Conservation (phyloP, 495 filamentous ascomycete genomes). For the Usnea hakonensis region DNA sequence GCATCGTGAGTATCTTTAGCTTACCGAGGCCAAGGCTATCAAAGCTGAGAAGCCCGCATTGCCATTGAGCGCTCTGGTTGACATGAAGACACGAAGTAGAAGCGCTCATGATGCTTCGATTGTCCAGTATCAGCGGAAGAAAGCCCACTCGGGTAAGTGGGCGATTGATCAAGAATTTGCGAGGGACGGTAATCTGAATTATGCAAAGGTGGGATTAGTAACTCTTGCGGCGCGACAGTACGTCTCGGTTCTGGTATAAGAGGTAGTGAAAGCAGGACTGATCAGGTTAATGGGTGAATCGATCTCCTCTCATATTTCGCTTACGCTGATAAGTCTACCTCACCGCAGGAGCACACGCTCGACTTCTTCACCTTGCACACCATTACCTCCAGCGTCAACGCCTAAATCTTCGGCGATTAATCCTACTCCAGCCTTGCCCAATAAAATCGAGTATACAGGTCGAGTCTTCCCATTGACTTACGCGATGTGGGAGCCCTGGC, state of each 20-base stretch:
- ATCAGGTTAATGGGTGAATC: slow-evolving; percentile 16
- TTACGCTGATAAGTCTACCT: background rate
- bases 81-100: background rate
- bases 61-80: slow-evolving; percentile 7
- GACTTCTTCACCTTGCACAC: slow-evolving; percentile 22
- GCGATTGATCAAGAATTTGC: slow-evolving; percentile 6
- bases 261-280: slow-evolving; percentile 19
- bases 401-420: slow-evolving; percentile 9
- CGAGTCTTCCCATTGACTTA: slow-evolving; percentile 34
- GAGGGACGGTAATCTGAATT: slow-evolving; percentile 6
- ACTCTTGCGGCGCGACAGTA: slow-evolving; percentile 18
- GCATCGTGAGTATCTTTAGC: slow-evolving; percentile 16
- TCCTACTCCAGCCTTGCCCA: slow-evolving; percentile 13
- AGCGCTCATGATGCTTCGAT: background rate
- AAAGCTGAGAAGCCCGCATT: slow-evolving; percentile 4
- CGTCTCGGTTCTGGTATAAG: slow-evolving; percentile 13
- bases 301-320: background rate
- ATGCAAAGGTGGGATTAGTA: slow-evolving; percentile 1
- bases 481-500: slow-evolving; percentile 28
- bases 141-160: background rate
- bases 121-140: background rate
- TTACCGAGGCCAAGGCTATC: slow-evolving; percentile 3
- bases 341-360: slow-evolving; percentile 10
- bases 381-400: slow-evolving; percentile 13
- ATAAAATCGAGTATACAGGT: slow-evolving; percentile 26